These are phyloP conservation scores for Antarctomyces pellizariae DNA, from an alignment of 495 filamentous ascomycete species.

Conservation along the genomic window DNA sequence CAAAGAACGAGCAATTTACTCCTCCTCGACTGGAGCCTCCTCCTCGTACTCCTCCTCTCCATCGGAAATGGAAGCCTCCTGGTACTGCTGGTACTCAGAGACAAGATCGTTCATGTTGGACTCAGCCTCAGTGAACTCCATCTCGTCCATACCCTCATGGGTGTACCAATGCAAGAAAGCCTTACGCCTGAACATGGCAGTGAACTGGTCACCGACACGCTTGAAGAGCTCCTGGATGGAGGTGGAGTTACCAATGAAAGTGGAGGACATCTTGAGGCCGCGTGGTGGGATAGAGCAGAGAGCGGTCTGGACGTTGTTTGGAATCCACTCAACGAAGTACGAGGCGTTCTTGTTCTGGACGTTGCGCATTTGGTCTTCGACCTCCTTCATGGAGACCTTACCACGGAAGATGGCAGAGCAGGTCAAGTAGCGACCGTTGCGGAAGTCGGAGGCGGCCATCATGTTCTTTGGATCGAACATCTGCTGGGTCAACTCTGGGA, in stretches of 20 bases:
- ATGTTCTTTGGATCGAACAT: slow-evolving; percentile 99
- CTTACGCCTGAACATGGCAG: slow-evolving; percentile 99
- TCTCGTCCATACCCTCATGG: slow-evolving; percentile 99
- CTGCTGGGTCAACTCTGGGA: slow-evolving; percentile 98
- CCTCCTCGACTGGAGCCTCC: slow-evolving; percentile 28
- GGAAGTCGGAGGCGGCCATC: slow-evolving; percentile 99
- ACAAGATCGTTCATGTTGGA: slow-evolving; percentile 99
- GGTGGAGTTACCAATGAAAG: slow-evolving; percentile 98
- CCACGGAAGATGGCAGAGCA: slow-evolving; percentile 99
- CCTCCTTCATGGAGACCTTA: slow-evolving; percentile 99
- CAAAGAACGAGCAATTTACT: slow-evolving; percentile 16
- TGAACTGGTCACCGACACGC: slow-evolving; percentile 98
- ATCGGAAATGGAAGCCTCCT: slow-evolving; percentile 76
- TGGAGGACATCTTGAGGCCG: slow-evolving; percentile 97
- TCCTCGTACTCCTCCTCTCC: slow-evolving; percentile 44
- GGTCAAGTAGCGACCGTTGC: slow-evolving; percentile 97
- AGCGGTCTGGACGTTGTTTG: slow-evolving; percentile 99
- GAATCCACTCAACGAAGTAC: slow-evolving; percentile 99
- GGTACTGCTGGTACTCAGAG: slow-evolving; percentile 99
- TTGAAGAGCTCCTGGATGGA: slow-evolving; percentile 99
- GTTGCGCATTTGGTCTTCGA: slow-evolving; percentile 99
- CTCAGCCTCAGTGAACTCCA: slow-evolving; percentile 99
- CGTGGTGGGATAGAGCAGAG: slow-evolving; percentile 98
- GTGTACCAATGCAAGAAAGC: slow-evolving; percentile 99
- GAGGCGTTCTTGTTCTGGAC: slow-evolving; percentile 99